A percentile compares a stretch with the other conserved stretches of the same genome.
These are phyloP conservation scores for Boeremia lycopersici DNA, from an alignment of 2,329 filamentous ascomycete species.

Conservation along the genomic window DNA sequence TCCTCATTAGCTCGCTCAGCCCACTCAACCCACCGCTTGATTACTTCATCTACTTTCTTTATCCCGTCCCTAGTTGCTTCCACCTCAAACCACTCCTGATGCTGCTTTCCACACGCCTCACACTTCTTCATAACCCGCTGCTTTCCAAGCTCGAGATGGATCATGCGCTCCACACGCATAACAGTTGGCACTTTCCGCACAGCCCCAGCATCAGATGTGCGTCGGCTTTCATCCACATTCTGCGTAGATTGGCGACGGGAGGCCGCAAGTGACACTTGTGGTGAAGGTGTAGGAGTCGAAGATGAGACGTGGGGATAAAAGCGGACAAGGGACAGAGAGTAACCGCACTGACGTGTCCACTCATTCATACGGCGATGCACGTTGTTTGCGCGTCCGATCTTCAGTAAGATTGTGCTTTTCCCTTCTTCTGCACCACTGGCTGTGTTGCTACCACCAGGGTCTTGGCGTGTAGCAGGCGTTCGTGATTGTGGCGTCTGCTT, in stretches of 20 bases:
- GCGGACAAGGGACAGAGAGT: constrained; percentile 83
- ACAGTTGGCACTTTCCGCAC: constrained; percentile 79
- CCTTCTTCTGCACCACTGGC: not conserved
- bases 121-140: constrained; percentile 69
- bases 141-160: constrained; percentile 83
- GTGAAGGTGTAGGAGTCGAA: constrained; percentile 30
- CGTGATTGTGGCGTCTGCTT: constrained; percentile 19
- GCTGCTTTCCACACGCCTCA: constrained; percentile 78
- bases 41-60: constrained; percentile 70
- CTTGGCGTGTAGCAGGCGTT: constrained; percentile 11
- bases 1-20: constrained; percentile 58
- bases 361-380: constrained; percentile 90
- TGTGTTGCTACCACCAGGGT: constrained; percentile 24
- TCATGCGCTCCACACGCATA: constrained; percentile 84
- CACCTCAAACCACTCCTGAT: constrained; percentile 95
- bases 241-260: constrained; percentile 6
- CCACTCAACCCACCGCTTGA: constrained; percentile 87
- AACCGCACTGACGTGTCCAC: constrained; percentile 92
- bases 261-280: constrained; percentile 32
- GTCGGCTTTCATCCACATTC: constrained; percentile 20
- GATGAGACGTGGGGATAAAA: constrained; percentile 80
- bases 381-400: constrained; percentile 74
- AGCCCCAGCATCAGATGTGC: constrained; percentile 25
- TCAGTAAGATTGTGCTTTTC: constrained; percentile 67
- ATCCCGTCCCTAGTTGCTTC: constrained; percentile 75